Evolutionary conservation across 345 rosid genomes (phyloP).

Genomic region (Eucalyptus guilfoylei): DNA sequence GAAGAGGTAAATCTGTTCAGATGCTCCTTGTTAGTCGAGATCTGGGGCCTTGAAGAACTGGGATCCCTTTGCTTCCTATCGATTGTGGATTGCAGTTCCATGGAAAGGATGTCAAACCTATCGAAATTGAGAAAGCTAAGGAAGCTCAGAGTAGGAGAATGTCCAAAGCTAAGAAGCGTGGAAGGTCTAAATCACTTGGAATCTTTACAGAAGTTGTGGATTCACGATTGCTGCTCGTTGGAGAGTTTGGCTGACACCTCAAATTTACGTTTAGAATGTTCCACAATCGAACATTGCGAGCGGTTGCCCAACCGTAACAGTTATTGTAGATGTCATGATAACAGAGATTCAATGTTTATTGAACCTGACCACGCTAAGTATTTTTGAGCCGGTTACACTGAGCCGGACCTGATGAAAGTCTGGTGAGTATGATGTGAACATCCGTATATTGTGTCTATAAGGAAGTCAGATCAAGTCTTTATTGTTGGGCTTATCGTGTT

Average conservation of each 20-base stretch:
- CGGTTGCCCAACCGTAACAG: background rate
- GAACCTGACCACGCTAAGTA: fast-evolving
- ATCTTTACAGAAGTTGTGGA: background rate
- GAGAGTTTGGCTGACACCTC: background rate
- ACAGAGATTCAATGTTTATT: fast-evolving
- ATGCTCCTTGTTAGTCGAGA: background rate
- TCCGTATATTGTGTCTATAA: background rate
- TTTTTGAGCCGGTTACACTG: background rate
- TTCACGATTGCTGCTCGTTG: background rate
- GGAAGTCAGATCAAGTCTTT: background rate
- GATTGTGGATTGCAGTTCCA: background rate
- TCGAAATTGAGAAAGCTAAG: background rate
- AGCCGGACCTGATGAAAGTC: background rate
- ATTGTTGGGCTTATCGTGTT: background rate
- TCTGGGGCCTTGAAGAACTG: background rate
- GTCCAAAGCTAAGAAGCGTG: background rate
- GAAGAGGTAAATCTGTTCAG: background rate
- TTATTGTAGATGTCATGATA: background rate
- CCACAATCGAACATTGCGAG: background rate
- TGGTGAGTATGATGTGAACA: background rate
- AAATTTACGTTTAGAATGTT: background rate
- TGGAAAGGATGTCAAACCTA: background rate
- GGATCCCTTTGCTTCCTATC: background rate
- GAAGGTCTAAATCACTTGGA: background rate
- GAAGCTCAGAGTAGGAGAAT: background rate